Conservation (phyloP, 805 yeast genomes). For the Ogataea siamensis region DNA sequence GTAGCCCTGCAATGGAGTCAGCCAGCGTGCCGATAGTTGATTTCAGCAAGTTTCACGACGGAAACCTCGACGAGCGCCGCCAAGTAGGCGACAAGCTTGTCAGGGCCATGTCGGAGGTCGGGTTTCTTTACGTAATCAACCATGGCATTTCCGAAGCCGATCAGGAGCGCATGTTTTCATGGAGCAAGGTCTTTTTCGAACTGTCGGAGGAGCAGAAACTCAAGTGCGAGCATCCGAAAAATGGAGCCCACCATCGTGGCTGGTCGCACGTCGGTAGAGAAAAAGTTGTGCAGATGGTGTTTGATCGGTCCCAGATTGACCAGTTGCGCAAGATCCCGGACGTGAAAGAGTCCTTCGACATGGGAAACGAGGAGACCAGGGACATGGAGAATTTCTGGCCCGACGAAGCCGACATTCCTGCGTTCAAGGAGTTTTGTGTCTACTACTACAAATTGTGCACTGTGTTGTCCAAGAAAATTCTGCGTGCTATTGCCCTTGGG, state of each 20-base stretch:
- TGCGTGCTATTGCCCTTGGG: conserved; percentile 31
- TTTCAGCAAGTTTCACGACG: conserved; percentile 28
- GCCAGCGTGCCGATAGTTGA: conserved; percentile 30
- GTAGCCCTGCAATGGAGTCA: not conserved
- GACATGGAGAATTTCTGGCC: conserved; percentile 25
- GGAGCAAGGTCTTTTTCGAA: conserved; percentile 30
- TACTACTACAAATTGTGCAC: conserved; percentile 21
- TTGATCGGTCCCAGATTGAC: conserved; percentile 18
- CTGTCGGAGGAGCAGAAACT: conserved; percentile 23
- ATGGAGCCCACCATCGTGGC: conserved; percentile 27
- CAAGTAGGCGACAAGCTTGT: conserved; percentile 28
- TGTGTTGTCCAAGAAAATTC: conserved; percentile 27
- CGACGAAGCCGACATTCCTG: conserved; percentile 26
- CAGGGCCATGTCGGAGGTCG: conserved; percentile 24
- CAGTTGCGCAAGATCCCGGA: conserved; percentile 25
- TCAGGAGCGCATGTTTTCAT: conserved; percentile 19
- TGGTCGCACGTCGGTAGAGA: conserved; percentile 28
- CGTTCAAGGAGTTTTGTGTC: conserved; percentile 27
- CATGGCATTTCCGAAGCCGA: conserved; percentile 21
- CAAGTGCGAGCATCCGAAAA: conserved; percentile 25
- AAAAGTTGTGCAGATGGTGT: conserved; percentile 25
- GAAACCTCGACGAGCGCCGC: conserved; percentile 24
- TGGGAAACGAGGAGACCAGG: conserved; percentile 26
- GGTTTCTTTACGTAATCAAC: conserved; percentile 24
- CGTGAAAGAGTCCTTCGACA: conserved; percentile 36